phyloP scores from a whole-genome alignment of 192 early-diverging fungal genomes.

The Podila epicladia region DNA sequence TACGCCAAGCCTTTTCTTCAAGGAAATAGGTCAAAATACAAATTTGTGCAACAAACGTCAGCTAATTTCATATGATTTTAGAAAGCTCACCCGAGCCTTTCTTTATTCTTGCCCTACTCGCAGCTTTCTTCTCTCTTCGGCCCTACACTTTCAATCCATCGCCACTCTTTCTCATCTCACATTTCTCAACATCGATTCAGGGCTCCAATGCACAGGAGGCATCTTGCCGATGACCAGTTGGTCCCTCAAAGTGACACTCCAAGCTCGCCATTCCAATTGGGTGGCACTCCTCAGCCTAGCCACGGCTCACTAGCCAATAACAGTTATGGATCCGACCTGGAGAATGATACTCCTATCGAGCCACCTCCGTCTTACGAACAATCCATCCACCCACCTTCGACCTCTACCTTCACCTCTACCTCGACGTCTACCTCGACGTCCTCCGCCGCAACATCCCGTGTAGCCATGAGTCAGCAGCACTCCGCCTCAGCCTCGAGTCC shows the following conservation, averaged over 20 bases:
- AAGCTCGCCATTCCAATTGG: background rate
- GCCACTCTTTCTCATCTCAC: background rate
- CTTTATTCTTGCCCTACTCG: background rate
- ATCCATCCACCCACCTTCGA: constrained; percentile 2
- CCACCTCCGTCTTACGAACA: constrained; percentile 43
- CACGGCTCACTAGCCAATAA: background rate
- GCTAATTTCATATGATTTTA: no score
- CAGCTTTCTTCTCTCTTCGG: no score
- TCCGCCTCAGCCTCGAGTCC: constrained; percentile 10
- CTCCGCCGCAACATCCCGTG: background rate
- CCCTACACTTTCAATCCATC: no score
- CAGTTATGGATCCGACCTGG: background rate
- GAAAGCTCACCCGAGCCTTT: background rate
- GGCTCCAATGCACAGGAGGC: constrained; percentile 5
- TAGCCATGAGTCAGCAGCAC: no score
- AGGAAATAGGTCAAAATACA: no score
- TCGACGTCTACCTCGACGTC: background rate
- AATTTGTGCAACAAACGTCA: no score
- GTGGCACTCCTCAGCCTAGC: background rate
- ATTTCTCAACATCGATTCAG: background rate
- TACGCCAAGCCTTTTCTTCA: no score
- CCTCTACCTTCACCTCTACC: background rate
- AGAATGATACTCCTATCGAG: constrained; percentile 7
- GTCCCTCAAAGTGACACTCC: background rate
- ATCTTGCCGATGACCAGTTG: constrained; percentile 15